Percentiles rank a stretch among this genome's conserved stretches.
phyloP scores from a whole-genome alignment of 2,329 filamentous ascomycete genomes.

The Pleoardoris graminearum region DNA sequence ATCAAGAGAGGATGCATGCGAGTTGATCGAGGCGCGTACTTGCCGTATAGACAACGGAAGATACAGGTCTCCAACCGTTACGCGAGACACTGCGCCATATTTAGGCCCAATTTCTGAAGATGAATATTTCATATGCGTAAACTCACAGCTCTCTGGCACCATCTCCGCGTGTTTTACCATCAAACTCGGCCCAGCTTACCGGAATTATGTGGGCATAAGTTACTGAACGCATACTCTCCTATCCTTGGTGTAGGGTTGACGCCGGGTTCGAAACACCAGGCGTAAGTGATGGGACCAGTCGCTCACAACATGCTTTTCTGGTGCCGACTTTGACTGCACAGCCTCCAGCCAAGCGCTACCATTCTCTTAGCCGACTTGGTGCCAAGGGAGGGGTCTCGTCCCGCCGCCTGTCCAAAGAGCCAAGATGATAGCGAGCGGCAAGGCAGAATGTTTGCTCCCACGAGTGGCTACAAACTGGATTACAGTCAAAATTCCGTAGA shows the following conservation, averaged over 20 bases:
- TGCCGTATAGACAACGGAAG: too few species aligned
- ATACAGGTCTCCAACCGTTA: not conserved
- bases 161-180: too few species aligned
- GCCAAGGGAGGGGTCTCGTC: slow-evolving; percentile 6
- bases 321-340: not conserved
- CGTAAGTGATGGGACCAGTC: not conserved
- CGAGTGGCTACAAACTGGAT: not conserved
- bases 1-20: not conserved
- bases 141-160: too few species aligned
- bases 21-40: not conserved
- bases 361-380: slow-evolving; percentile 2
- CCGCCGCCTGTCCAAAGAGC: not conserved
- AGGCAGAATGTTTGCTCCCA: not conserved
- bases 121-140: not conserved
- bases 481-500: not conserved
- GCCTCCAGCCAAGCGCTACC: slow-evolving; percentile 7
- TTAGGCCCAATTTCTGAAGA: not conserved
- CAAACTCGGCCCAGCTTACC: not conserved
- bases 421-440: not conserved
- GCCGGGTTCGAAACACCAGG: not conserved
- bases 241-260: not conserved
- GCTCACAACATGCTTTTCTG: not conserved
- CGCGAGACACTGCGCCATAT: not conserved
- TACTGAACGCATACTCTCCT: too few species aligned
- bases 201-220: not conserved